Evolutionary conservation across 164 flowering plant genomes (phyloP), one percentile per base, ranked within the genome.

Genomic region (Liquidambar formosana): DNA sequence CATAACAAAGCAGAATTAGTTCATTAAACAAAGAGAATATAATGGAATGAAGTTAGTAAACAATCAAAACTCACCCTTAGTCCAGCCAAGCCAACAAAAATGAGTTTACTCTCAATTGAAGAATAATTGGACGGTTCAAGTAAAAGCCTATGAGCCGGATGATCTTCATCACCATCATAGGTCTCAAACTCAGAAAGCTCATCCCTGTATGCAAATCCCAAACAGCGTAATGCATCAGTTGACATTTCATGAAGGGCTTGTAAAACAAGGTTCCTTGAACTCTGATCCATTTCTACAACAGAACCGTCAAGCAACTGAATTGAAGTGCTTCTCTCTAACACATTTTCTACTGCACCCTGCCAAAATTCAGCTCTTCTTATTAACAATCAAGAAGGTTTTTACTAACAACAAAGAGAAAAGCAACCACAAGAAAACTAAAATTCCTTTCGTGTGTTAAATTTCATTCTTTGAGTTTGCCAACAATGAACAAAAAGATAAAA

Each of bases 321-420:
- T 63, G 45, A 74, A 12, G 88, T 60, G 79, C 99, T 93, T 76
- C 99, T 85, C 70, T 95, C 99, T 73, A 95, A 68, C 54, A 95
- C 59, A 78, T 85, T 89, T 66, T 95, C 98, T 16, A 95, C 97
- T 0, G 99, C 99, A 75, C 99, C 99, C 98, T 95, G 94, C 71
- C 70, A 78, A 16, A 72, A 56, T 45, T 33, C 13, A 67, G 48
- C 61, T 68, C 6, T 28, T 23, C n/a, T 23, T n/a, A 52, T 56
- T 49, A 69, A 28, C 38, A 27, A 9, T 25, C 19, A 26, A 61
- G 52, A 44, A 23, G 33, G 41, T 8, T 60, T 45, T 33, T 33
- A 33, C 41, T 2, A 33, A 2, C 41, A 6, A 33, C 41, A 33
- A n/a, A n/a, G 41, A 33, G 41, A 33, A 33, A 33, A 33, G 4